Evolutionary conservation across 331 rosid species (phyloP), one percentile per base, ranked within the genome.

Genomic region (Malus hybrid): DNA sequence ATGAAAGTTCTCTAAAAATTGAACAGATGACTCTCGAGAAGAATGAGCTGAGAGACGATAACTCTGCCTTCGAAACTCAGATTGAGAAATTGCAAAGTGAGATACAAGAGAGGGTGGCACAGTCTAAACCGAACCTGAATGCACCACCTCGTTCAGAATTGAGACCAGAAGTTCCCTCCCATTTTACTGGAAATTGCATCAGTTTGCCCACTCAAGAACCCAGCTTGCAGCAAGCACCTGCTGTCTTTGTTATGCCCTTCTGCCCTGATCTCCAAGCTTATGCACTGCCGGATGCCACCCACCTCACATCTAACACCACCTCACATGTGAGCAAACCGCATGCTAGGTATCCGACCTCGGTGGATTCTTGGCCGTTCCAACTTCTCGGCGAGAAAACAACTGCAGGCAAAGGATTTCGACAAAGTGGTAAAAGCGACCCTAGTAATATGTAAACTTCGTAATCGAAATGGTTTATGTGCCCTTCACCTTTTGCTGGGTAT

Each of bases 261-360:
- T 77, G n/a, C 24, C 82, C 88, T 0, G 87, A 81, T 68, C 85
- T 91, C 78, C 88, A 85, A 62, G 66, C 82, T 39, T 88, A 82
- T 76, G 75, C 87, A n/a, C 68, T 71, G 28, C 34, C 86, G 4
- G 84, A 76, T 56, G 80, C 79, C 44, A 0, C 82, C 2, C 88
- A 83, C 29, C 74, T 78, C 53, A 13, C 70, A 7, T 85, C 81
- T 16, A 85, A 83, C 42, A 78, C 86, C 26, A 13, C 83, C 62
- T 60, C 93, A 19, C 72, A 84, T 24, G 75, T 95, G 72, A 90
- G 90, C 61, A 95, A 90, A 84, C 99, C 99, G 10, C 99, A 92
- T 84, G 87, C 99, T 18, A 86, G 97, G 86, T 95, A 95, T 83
- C 97, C 97, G 18, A 89, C 97, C 28, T 85, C 91, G 7, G 88